Conservation (phyloP, 805 yeast genomes). For the Candida alai region DNA sequence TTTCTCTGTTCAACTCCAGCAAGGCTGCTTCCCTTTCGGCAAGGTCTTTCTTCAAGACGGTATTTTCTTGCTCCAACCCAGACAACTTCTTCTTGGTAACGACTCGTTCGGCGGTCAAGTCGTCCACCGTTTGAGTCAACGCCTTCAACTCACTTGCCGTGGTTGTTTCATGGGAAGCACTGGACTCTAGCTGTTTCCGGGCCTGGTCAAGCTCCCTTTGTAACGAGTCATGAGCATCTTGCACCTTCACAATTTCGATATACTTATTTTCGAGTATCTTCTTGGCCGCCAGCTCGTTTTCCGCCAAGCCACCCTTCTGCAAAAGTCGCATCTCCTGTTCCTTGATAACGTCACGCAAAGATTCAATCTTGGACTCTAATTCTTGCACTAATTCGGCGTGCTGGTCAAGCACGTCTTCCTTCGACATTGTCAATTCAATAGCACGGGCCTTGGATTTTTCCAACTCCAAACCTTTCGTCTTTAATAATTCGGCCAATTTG, state of each 20-base stretch:
- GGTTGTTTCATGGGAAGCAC: neutral
- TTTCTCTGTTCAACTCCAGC: neutral
- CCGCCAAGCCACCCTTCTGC: too few species aligned
- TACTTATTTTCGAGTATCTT: neutral
- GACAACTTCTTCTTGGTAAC: slow-evolving; percentile 3
- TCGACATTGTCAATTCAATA: slow-evolving; percentile 2
- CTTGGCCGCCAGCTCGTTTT: neutral
- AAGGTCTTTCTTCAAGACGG: neutral
- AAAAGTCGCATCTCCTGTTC: neutral
- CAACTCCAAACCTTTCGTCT: neutral
- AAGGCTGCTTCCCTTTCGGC: slow-evolving; percentile 1
- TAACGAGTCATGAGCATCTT: neutral
- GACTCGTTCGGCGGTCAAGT: neutral
- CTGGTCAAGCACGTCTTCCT: neutral
- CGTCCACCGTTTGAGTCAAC: neutral
- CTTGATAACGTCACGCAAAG: neutral
- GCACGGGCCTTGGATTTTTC: slow-evolving; percentile 1
- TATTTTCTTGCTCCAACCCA: slow-evolving; percentile 1
- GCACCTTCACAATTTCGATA: slow-evolving; percentile 1
- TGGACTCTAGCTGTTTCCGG: too few species aligned
- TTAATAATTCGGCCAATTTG: slow-evolving; percentile 2
- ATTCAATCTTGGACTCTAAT: neutral
- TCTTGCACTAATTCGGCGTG: slow-evolving; percentile 1
- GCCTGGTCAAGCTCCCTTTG: too few species aligned
- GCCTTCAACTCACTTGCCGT: neutral